A percentile compares a stretch with the other conserved stretches of the same genome.
These are phyloP conservation scores for Sugiyamaella japonica DNA, from an alignment of 1,139 yeast species.

Conservation along the genomic window DNA sequence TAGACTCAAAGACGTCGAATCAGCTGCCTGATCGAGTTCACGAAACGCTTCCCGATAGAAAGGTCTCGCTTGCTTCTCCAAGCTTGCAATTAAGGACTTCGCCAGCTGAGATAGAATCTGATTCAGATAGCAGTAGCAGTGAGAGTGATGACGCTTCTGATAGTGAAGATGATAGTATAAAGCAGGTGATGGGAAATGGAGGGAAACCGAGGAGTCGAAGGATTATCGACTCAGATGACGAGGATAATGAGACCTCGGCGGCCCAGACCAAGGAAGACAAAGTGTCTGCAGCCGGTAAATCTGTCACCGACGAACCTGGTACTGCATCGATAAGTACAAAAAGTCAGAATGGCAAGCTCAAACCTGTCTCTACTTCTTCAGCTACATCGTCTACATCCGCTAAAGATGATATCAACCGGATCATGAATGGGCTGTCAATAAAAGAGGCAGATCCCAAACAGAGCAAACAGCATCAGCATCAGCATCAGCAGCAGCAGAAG, in stretches of 20 bases:
- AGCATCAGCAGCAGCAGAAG: background rate
- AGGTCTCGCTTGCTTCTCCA: background rate
- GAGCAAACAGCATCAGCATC: background rate
- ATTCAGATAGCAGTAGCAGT: background rate
- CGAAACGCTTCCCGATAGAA: background rate
- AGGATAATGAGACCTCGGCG: background rate
- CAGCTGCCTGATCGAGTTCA: background rate
- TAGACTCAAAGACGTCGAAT: background rate
- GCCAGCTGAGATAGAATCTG: background rate
- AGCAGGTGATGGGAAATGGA: slow-evolving; percentile 1
- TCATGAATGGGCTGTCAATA: background rate
- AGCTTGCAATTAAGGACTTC: background rate
- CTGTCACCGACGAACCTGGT: background rate
- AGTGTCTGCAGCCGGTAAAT: background rate
- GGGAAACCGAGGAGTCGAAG: background rate
- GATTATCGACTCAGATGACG: slow-evolving; percentile 8
- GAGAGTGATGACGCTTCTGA: background rate
- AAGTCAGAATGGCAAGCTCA: too few relatives aligned
- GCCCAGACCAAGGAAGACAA: background rate
- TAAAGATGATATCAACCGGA: background rate
- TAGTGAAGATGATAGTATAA: slow-evolving; percentile 8
- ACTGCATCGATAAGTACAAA: too few relatives aligned
- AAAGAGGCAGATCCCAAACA: background rate
- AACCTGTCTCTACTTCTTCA: background rate
- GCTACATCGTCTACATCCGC: background rate